Evolutionary conservation across 2,329 filamentous ascomycete genomes (phyloP), one percentile per base, ranked within the genome.

Genomic region (Elsinoe necatrix): DNA sequence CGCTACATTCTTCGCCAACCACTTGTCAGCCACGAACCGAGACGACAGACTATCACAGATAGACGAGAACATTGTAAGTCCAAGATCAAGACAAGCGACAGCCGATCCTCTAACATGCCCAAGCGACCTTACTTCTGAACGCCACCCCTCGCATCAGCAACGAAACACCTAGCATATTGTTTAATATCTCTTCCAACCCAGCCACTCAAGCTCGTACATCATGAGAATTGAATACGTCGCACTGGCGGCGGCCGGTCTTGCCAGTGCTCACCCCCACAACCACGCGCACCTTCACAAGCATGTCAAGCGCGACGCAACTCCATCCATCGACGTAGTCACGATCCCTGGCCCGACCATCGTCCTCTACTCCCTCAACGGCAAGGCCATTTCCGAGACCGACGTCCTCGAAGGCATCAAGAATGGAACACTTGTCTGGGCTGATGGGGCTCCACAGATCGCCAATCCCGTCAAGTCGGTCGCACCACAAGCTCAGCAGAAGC

Each of bases 361-460:
- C 57, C 79, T 85, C 57, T 96, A 91, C 73, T 78, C 85, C 68
- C 75, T 91, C 55, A 81, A 86, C 59, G 85, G 84, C 59, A 64
- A 83, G 66, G 61, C 74, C 31, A 78, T 95, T 63, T 75, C 76
- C 55, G 72, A 79, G 59, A 71, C 79, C 0, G 80, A 89, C 59
- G 89, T 89, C 55, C 79, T 85, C 73, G 68, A 80, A 56, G 89
- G 89, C 61, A 78, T 97, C 63, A 73, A 79, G 57, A 80, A 85
- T 60, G 87, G 89, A 54, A 79, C 81, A 47, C 68, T 82, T 45
- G 71, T 77, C 59, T 93, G 83, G 74, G 76, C 85, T 47, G 75
- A 86, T 45, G 80, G 82, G 62, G 58, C 51, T 61, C 63, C 42
- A 69, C 71, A 14, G 62, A 57, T 57, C 58, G 67, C 23, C 20